Conservation (phyloP, 768 basidiomycete genomes). For the Hericium coralloides region DNA sequence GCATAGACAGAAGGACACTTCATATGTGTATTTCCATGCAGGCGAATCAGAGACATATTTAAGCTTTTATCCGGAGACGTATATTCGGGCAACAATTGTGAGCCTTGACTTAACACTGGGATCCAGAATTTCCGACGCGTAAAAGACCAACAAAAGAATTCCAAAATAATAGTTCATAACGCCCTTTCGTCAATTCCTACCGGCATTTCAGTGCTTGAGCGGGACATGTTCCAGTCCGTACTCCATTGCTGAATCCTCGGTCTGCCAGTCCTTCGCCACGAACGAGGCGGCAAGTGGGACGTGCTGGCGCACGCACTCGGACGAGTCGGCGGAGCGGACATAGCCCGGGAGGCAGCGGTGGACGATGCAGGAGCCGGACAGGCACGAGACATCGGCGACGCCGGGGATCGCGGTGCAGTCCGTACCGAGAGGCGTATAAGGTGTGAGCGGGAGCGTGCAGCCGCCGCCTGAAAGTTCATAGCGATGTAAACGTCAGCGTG, state of each 20-base stretch:
- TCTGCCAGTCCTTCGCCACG: neutral
- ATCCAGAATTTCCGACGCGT: too few relatives aligned
- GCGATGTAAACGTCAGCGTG: too few relatives aligned
- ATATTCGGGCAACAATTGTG: too few relatives aligned
- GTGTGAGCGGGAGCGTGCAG: constrained; percentile 29
- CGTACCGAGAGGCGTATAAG: constrained; percentile 25
- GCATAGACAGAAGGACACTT: too few relatives aligned
- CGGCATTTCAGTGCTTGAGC: constrained; percentile 6
- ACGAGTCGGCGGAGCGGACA: constrained; percentile 10
- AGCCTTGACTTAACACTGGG: too few relatives aligned
- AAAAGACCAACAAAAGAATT: too few relatives aligned
- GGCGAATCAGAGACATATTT: too few relatives aligned
- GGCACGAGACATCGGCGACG: constrained; percentile 41
- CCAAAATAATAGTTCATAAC: too few relatives aligned
- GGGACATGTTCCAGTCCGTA: constrained; percentile 20
- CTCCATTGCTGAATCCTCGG: constrained; percentile 3
- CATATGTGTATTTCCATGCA: too few relatives aligned
- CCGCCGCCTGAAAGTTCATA: constrained; percentile 33
- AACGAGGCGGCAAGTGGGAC: neutral
- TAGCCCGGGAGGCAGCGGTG: constrained; percentile 38
- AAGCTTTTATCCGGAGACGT: too few relatives aligned
- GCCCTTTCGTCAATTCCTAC: too few relatives aligned
- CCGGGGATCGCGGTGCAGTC: constrained; percentile 43
- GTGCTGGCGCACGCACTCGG: constrained; percentile 9
- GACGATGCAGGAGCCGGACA: constrained; percentile 33